These are phyloP conservation scores for Diutina ranongensis DNA, from an alignment of 1,139 yeast species.

Conservation along the genomic window DNA sequence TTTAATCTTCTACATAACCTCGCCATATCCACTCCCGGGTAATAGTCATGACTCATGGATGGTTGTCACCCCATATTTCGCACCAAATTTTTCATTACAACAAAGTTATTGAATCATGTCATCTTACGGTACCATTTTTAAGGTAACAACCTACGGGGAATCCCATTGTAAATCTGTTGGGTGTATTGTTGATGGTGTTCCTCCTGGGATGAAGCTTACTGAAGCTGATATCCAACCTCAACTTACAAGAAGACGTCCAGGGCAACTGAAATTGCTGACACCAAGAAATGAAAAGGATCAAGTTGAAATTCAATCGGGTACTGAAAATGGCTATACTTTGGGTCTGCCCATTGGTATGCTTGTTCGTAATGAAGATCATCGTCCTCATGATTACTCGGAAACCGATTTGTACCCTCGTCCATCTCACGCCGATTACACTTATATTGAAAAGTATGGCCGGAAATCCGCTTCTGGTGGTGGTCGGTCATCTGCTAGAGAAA, in stretches of 20 bases:
- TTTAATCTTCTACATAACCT: too few relatives aligned
- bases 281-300: constrained; percentile 93
- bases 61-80: not conserved
- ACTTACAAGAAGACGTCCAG: constrained; percentile 93
- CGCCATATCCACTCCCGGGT: too few relatives aligned
- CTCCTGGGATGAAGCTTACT: constrained; percentile 80
- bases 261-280: constrained; percentile 84
- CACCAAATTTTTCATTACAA: not conserved
- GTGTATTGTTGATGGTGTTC: constrained; percentile 96
- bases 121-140: constrained; percentile 32
- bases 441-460: constrained; percentile 77
- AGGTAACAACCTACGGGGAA: constrained; percentile 94
- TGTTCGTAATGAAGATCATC: constrained; percentile 86
- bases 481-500: constrained; percentile 92
- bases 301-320: constrained; percentile 90
- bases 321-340: constrained; percentile 79
- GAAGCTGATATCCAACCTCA: constrained; percentile 93
- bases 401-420: constrained; percentile 96
- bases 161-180: constrained; percentile 98
- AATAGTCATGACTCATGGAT: not conserved
- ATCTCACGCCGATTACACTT: constrained; percentile 95
- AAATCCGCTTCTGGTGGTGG: constrained; percentile 97
- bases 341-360: constrained; percentile 96
- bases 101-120: too few relatives aligned
- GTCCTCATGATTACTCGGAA: constrained; percentile 92